Conservation (phyloP, 225 moss, liverwort and hornwort species). For the Pseudoscleropodium purum region DNA sequence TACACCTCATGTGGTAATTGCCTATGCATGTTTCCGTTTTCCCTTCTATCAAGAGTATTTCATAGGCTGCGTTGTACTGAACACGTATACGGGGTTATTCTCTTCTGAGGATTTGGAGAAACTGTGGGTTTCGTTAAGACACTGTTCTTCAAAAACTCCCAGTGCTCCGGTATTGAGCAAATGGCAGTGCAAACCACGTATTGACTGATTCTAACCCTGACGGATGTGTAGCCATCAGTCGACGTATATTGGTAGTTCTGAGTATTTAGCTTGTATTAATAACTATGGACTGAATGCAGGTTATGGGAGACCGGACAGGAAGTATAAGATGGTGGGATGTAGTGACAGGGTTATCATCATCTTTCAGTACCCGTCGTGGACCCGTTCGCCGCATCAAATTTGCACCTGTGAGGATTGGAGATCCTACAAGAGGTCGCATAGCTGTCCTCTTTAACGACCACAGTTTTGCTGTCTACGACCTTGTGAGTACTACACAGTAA, state of each 20-base stretch:
- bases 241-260: background rate
- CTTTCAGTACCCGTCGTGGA: slow-evolving; percentile 89
- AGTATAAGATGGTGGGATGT: slow-evolving; percentile 99
- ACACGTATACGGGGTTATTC: background rate
- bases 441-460: slow-evolving; percentile 99
- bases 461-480: slow-evolving; percentile 94
- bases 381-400: slow-evolving; percentile 92
- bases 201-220: background rate
- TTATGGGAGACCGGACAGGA: slow-evolving; percentile 97
- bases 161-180: background rate
- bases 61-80: background rate
- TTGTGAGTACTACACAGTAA: slow-evolving; percentile 47
- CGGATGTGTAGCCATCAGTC: background rate
- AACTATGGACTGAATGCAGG: slow-evolving; percentile 31
- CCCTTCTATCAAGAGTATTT: background rate
- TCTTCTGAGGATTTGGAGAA: background rate
- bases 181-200: background rate
- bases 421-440: slow-evolving; percentile 88
- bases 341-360: slow-evolving; percentile 78
- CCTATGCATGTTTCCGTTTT: background rate
- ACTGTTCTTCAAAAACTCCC: background rate
- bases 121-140: background rate
- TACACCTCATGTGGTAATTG: slow-evolving; percentile 93
- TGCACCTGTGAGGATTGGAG: slow-evolving; percentile 93
- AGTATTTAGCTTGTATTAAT: background rate